Evolutionary conservation across 2,329 filamentous ascomycete species (phyloP).

Genomic region (Fusarium albidum): DNA sequence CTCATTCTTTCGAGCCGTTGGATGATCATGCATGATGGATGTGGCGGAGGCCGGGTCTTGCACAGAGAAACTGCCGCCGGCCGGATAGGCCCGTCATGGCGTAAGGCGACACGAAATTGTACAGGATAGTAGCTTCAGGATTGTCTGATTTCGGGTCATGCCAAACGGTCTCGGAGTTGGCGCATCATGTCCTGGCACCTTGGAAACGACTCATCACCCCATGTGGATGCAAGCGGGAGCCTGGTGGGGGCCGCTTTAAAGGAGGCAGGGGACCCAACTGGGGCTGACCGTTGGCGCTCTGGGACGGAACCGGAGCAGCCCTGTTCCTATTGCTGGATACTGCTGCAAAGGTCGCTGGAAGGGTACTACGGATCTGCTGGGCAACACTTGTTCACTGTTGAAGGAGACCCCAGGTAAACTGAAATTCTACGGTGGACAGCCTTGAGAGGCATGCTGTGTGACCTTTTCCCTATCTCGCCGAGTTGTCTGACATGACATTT

Average conservation of each 20-base stretch:
- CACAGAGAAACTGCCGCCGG: not conserved
- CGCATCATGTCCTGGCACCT: constrained; percentile 21
- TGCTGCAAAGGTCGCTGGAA: constrained; percentile 23
- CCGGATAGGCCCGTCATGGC: constrained; percentile 7
- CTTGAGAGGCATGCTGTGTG: too few species aligned
- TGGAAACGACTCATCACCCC: constrained; percentile 25
- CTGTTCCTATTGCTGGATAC: constrained; percentile 16
- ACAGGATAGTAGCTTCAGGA: not conserved
- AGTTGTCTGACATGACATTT: constrained; percentile 1
- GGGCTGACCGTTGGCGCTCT: constrained; percentile 20
- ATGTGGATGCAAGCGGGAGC: constrained; percentile 26
- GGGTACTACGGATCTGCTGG: not conserved
- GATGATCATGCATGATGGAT: constrained; percentile 8
- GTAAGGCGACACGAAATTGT: not conserved
- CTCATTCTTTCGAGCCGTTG: not conserved
- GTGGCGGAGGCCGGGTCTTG: constrained; percentile 3
- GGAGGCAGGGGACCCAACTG: constrained; percentile 17
- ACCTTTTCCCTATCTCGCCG: too few species aligned
- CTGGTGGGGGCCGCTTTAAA: constrained; percentile 15
- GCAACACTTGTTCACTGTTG: not conserved
- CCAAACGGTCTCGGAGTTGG: constrained; percentile 19
- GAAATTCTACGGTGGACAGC: not conserved
- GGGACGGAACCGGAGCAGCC: constrained; percentile 24
- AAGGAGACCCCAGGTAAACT: not conserved
- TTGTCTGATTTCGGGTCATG: constrained; percentile 34